phyloP scores from a whole-genome alignment of 805 yeast species.

The Starmerella roubikii region DNA sequence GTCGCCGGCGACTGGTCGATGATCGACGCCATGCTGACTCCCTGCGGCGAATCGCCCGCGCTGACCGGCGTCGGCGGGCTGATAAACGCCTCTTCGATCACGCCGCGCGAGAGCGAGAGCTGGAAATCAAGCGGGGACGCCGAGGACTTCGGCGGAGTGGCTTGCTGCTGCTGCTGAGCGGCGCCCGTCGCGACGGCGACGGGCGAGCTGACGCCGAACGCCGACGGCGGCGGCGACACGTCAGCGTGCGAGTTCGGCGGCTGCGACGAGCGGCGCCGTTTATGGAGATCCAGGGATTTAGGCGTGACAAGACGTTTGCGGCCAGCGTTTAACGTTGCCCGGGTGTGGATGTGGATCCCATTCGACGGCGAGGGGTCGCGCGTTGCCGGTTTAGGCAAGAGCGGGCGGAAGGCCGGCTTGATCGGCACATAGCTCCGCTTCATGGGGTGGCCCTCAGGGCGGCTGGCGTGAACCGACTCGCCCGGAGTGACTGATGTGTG shows the following conservation, averaged over 20 bases:
- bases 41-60: constrained; percentile 3
- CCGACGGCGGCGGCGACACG: too few species aligned
- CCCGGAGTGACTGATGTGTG: background rate
- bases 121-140: too few species aligned
- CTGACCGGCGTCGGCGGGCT: constrained; percentile 7
- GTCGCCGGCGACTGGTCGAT: constrained; percentile 9
- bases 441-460: background rate
- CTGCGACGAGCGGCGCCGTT: constrained; percentile 1
- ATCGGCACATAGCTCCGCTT: constrained; percentile 23
- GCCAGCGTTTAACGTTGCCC: constrained; percentile 7
- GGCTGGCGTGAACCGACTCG: background rate
- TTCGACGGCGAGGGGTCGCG: constrained; percentile 7
- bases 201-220: too few species aligned
- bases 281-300: constrained; percentile 3
- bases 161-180: too few species aligned
- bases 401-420: constrained; percentile 26
- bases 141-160: too few species aligned
- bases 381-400: constrained; percentile 24
- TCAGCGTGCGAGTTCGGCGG: background rate
- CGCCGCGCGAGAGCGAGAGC: too few species aligned
- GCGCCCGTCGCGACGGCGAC: too few species aligned
- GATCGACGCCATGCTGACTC: background rate
- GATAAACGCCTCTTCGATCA: background rate
- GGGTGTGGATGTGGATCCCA: constrained; percentile 12
- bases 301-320: constrained; percentile 6